Evolutionary conservation across 441 rosid genomes (phyloP).

Genomic region (Croton laevigatus): DNA sequence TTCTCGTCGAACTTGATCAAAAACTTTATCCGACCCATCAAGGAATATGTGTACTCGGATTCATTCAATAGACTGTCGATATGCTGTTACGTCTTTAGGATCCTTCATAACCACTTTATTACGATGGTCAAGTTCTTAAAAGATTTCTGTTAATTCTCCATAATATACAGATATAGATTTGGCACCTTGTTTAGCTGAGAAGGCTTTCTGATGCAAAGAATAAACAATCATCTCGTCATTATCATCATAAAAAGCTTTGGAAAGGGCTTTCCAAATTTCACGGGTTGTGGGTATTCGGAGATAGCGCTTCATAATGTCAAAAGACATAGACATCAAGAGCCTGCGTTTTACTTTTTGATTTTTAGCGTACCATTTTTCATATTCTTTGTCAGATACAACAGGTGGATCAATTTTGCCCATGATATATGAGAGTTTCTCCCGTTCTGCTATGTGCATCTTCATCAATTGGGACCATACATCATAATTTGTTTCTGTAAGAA

Average conservation of each 20-base stretch:
- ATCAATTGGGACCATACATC: no score
- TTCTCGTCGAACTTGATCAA: neutral
- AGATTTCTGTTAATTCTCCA: no score
- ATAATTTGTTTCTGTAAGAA: neutral
- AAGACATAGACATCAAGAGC: constrained; percentile 19
- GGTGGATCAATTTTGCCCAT: no score
- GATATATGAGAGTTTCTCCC: no score
- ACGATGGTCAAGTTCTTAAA: no score
- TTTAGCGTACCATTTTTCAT: constrained; percentile 19
- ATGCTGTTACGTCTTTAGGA: no score
- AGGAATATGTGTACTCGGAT: neutral
- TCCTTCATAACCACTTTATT: no score
- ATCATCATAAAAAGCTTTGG: constrained; percentile 7
- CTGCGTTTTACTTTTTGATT: constrained; percentile 12
- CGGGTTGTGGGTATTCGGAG: neutral
- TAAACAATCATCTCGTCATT: neutral
- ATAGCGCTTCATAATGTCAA: neutral
- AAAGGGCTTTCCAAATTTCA: constrained; percentile 4
- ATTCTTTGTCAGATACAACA: neutral
- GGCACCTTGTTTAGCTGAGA: neutral
- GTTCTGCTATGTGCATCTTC: no score
- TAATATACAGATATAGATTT: no score
- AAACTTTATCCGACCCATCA: neutral
- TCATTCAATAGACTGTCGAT: no score
- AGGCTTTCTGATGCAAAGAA: neutral